Percentiles rank a stretch among this genome's conserved stretches.
Evolutionary conservation across 2,329 filamentous ascomycete species (phyloP).

Genomic region (Aspergillus vadensis): DNA sequence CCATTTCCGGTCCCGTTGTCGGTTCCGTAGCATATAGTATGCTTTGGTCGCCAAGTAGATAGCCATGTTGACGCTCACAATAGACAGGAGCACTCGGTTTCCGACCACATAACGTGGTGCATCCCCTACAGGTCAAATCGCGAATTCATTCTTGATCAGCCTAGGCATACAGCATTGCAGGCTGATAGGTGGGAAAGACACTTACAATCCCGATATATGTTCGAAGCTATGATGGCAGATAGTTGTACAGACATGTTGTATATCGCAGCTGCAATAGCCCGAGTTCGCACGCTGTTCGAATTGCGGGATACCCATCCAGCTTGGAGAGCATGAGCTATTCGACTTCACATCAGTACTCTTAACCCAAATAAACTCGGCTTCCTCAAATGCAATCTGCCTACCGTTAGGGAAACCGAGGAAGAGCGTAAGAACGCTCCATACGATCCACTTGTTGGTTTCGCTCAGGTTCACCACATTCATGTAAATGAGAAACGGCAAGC

Average conservation of each 20-base stretch:
- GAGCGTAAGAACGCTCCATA: constrained; percentile 55
- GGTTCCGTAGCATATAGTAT: constrained; percentile 38
- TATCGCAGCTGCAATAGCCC: constrained; percentile 40
- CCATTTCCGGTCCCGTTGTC: constrained; percentile 33
- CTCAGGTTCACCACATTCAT: constrained; percentile 50
- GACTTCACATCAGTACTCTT: neutral
- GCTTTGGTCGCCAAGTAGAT: constrained; percentile 46
- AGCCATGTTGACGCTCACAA: constrained; percentile 43
- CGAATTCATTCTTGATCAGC: constrained; percentile 5
- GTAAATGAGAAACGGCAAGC: constrained; percentile 55
- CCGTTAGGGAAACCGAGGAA: constrained; percentile 56
- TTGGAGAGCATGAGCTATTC: constrained; percentile 55
- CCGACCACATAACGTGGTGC: constrained; percentile 56
- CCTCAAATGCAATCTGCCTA: constrained; percentile 10
- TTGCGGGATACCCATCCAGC: constrained; percentile 45
- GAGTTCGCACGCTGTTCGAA: constrained; percentile 41
- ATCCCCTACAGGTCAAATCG: constrained; percentile 51
- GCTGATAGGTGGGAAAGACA: neutral
- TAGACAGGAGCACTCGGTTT: constrained; percentile 55
- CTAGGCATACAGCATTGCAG: neutral
- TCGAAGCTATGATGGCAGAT: constrained; percentile 37
- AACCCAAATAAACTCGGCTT: neutral
- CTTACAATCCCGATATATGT: constrained; percentile 38
- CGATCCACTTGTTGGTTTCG: constrained; percentile 53
- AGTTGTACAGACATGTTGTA: constrained; percentile 47